phyloP scores from a whole-genome alignment of 73 alveolate genomes.

The Breviolum minutum region DNA sequence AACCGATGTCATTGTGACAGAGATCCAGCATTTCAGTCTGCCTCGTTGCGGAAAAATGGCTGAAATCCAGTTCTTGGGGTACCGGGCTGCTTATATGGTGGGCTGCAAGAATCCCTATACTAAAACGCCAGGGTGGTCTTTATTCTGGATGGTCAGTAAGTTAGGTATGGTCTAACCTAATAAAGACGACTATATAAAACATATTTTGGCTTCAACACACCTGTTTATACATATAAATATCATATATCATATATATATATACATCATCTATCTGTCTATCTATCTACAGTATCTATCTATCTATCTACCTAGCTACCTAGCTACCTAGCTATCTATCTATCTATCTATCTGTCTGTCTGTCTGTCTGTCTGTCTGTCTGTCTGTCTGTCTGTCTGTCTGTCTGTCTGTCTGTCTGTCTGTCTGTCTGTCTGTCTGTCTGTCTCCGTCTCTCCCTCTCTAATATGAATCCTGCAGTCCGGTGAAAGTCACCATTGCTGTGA shows the following conservation, averaged over 20 bases:
- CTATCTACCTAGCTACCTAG: too few relatives aligned
- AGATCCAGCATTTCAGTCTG: constrained; percentile 40
- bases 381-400: constrained; percentile 87
- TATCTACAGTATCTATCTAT: too few relatives aligned
- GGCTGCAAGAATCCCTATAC: background rate
- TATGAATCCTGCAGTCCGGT: too few relatives aligned
- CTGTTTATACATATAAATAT: too few relatives aligned
- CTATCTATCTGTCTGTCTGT: constrained; percentile 74
- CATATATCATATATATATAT: too few relatives aligned
- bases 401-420: constrained; percentile 89
- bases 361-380: constrained; percentile 87
- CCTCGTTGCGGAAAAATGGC: too few relatives aligned
- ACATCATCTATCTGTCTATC: too few relatives aligned
- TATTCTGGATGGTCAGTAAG: constrained; percentile 6
- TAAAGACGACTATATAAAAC: too few relatives aligned
- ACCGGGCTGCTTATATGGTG: background rate
- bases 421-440: constrained; percentile 88
- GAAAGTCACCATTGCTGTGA: too few relatives aligned
- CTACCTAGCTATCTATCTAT: background rate
- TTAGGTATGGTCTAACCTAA: constrained; percentile 9
- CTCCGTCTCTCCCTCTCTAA: background rate
- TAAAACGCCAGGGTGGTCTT: background rate
- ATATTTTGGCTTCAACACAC: background rate
- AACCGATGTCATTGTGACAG: constrained; percentile 19
- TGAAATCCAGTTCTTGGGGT: background rate